Evolutionary conservation across 768 basidiomycete species (phyloP).

Genomic region (Vararia minispora): DNA sequence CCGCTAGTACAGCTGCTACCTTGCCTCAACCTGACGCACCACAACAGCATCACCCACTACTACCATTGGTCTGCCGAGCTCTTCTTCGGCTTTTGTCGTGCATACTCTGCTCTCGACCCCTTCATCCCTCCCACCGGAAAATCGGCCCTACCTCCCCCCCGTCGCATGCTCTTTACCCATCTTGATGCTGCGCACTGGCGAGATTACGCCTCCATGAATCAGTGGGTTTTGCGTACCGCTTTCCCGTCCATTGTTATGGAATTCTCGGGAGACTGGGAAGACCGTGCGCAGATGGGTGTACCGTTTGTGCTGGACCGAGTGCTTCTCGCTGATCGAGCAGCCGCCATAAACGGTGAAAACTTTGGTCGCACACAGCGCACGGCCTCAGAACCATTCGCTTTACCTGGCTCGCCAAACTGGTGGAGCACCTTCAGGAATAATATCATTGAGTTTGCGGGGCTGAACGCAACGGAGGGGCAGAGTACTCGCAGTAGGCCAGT

Average conservation of each 20-base stretch:
- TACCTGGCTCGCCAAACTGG: slow-evolving; percentile 74
- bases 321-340: slow-evolving; percentile 75
- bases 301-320: slow-evolving; percentile 82
- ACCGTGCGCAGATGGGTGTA: slow-evolving; percentile 57
- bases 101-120: slow-evolving; percentile 73
- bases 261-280: slow-evolving; percentile 75
- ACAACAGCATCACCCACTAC: slow-evolving; percentile 77
- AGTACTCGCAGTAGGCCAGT: slow-evolving; percentile 43
- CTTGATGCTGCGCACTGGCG: slow-evolving; percentile 74
- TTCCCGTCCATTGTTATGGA: slow-evolving; percentile 79
- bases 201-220: slow-evolving; percentile 87
- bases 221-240: slow-evolving; percentile 68
- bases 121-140: slow-evolving; percentile 52
- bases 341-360: slow-evolving; percentile 62
- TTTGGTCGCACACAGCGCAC: slow-evolving; percentile 65
- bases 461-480: slow-evolving; percentile 30
- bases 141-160: slow-evolving; percentile 61
- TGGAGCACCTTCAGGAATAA: slow-evolving; percentile 72
- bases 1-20: slow-evolving; percentile 5
- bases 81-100: slow-evolving; percentile 86
- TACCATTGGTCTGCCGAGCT: slow-evolving; percentile 93
- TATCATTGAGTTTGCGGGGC: slow-evolving; percentile 60
- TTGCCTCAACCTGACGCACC: slow-evolving; percentile 3
- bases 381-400: slow-evolving; percentile 60
- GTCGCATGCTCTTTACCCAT: slow-evolving; percentile 68